A percentile compares a stretch with the other conserved stretches of the same genome.
Conservation (phyloP, 371 early-diverging fungal species). For the Mortierella sp. region DNA sequence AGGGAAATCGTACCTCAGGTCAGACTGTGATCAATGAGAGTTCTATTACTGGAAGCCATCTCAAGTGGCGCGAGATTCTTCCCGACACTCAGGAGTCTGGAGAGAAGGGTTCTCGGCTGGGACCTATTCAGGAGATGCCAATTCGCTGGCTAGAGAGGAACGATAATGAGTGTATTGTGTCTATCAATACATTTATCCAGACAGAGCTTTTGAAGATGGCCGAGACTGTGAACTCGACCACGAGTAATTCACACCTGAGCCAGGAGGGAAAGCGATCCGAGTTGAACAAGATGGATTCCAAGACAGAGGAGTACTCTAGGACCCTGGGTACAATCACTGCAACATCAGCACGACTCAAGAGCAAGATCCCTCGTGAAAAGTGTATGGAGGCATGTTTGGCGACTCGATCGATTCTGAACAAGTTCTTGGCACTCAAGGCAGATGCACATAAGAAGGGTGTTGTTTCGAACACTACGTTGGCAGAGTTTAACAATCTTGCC, state of each 20-base stretch:
- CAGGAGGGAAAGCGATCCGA: conserved; percentile 19
- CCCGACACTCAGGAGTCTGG: not conserved
- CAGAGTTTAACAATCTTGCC: conserved; percentile 54
- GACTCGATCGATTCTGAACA: conserved; percentile 25
- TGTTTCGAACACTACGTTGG: conserved; percentile 53
- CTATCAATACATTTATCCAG: conserved; percentile 40
- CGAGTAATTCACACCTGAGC: not conserved
- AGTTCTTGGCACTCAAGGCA: conserved; percentile 37
- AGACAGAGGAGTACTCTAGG: conserved; percentile 31
- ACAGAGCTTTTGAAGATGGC: conserved; percentile 38
- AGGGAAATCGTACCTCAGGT: conserved; percentile 25
- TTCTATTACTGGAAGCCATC: conserved; percentile 4
- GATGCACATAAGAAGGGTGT: conserved; percentile 52
- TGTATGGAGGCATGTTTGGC: conserved; percentile 24
- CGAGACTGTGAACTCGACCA: conserved; percentile 28
- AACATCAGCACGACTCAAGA: conserved; percentile 24
- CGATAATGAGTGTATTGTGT: conserved; percentile 18
- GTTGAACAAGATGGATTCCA: conserved; percentile 19
- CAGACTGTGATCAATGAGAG: conserved; percentile 26
- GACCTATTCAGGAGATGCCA: conserved; percentile 14
- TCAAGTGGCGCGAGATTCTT: conserved; percentile 33
- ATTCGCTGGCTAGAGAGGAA: conserved; percentile 32
- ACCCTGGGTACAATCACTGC: conserved; percentile 19
- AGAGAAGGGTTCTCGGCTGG: not conserved
- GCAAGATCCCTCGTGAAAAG: conserved; percentile 11